Conservation (phyloP, 1,284 basidiomycete species). For the Heterobasidion annosum region DNA sequence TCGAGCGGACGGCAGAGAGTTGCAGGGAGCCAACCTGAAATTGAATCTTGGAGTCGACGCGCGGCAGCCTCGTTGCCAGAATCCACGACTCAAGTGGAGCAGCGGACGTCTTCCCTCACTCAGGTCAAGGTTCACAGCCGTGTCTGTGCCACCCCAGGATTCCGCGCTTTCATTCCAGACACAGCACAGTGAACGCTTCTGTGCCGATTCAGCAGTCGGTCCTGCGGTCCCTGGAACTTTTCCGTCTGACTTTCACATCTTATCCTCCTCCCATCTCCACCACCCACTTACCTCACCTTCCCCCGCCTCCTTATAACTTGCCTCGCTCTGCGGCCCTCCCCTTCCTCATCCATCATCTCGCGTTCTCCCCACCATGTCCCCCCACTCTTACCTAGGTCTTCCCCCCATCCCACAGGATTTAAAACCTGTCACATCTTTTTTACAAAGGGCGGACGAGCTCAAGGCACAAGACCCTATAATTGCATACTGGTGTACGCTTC, state of each 20-base stretch:
- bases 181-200: no score
- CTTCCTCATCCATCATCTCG: background rate
- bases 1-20: no score
- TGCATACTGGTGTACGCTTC: slow-evolving; percentile 84
- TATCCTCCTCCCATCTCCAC: background rate
- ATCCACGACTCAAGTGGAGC: background rate
- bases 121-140: no score
- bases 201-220: no score
- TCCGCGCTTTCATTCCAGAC: no score
- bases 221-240: no score
- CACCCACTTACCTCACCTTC: no score
- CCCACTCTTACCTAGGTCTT: slow-evolving; percentile 31
- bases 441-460: slow-evolving; percentile 89
- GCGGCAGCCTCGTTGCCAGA: background rate
- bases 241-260: background rate
- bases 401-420: slow-evolving; percentile 49
- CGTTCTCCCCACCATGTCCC: background rate
- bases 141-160: no score
- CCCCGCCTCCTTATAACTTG: no score
- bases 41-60: background rate
- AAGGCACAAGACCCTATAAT: slow-evolving; percentile 76
- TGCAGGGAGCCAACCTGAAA: background rate
- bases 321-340: background rate
- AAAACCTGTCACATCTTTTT: slow-evolving; percentile 63
- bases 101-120: no score